Base-by-base conservation (phyloP, 306 rosid genomes). In the Vigna trinervia region DNA sequence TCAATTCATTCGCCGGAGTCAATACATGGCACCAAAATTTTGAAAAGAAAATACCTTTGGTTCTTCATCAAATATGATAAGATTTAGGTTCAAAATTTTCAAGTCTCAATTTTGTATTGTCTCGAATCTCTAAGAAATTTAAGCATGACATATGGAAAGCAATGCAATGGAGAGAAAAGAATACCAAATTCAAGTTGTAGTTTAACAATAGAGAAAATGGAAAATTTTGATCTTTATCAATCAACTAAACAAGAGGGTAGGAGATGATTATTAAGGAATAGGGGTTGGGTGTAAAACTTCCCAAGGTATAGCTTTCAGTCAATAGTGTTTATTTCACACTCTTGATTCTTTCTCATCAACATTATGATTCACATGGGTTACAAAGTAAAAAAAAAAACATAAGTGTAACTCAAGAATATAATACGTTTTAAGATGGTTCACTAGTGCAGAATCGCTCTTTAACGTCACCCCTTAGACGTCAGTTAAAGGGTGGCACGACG, bases 401-500 rank as follows among this genome's bases (percentile, higher is more conserved):
- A 48, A 11, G 70, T 70, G 65, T 57, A 28, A 58, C 63, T 78
- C 51, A 32, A 63, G 57, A 65, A 73, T 62, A 54, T 45, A 57
- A 45, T 30, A 36, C 46, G 52, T 43, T 12, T 23, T 23, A 23
- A 23, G n/a, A 61, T 7, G 67, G 13, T 17, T 17, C 19, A 17
- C 19, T 17, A 17, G 19, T 17, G 19, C 19, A 17, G 19, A 17
- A 17, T 17, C 19, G 19, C 19, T 17, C 19, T 17, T 17, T 17
- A 17, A 17, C 19, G 19, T 17, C 19, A 17, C 19, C 19, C 19
- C 19, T 17, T 17, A 17, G 19, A 17, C 19, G 19, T 17, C 19
- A 17, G 19, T 17, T 17, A 17, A 17, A 17, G 19, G 19, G 19
- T 17, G 19, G 19, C 19, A 17, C 19, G 19, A 17, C 19, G 19